Evolutionary conservation across 371 early-diverging fungal species (phyloP).

Genomic region (Syncephalastrum monosporum): DNA sequence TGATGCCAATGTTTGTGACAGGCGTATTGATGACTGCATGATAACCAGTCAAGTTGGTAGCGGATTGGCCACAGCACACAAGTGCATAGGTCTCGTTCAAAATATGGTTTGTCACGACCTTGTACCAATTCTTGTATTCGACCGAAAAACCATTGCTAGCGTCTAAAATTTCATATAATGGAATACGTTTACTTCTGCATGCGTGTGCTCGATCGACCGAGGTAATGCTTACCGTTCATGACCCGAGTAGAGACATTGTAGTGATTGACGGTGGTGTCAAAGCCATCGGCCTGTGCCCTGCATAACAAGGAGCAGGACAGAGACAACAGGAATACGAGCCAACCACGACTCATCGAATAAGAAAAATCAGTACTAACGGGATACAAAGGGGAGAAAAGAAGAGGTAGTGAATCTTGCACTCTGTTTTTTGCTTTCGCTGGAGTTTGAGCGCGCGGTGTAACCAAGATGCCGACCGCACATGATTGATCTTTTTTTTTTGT

Average conservation of each 20-base stretch:
- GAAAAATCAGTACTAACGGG: too few species aligned
- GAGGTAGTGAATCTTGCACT: too few species aligned
- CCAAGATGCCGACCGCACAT: too few species aligned
- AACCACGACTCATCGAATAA: too few species aligned
- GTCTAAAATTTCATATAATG: conserved; percentile 4
- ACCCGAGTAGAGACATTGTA: conserved; percentile 10
- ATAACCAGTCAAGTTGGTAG: conserved; percentile 9
- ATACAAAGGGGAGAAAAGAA: too few species aligned
- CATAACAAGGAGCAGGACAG: conserved; percentile 4
- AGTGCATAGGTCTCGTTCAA: conserved; percentile 20
- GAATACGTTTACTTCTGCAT: not conserved
- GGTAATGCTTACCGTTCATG: conserved; percentile 10
- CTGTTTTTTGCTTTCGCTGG: too few species aligned
- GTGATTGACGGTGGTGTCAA: conserved; percentile 15
- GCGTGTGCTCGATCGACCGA: not conserved
- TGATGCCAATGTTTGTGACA: conserved; percentile 14
- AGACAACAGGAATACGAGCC: too few species aligned
- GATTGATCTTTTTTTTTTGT: conserved; percentile 1
- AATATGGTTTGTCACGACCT: conserved; percentile 20
- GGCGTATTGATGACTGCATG: conserved; percentile 18
- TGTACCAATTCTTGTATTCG: conserved; percentile 24
- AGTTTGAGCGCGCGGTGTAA: too few species aligned
- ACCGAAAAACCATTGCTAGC: conserved; percentile 16
- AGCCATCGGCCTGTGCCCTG: conserved; percentile 12
- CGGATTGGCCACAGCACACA: conserved; percentile 22